These are phyloP conservation scores for Bruguiera parviflora DNA, from an alignment of 345 rosid species.

Conservation along the genomic window DNA sequence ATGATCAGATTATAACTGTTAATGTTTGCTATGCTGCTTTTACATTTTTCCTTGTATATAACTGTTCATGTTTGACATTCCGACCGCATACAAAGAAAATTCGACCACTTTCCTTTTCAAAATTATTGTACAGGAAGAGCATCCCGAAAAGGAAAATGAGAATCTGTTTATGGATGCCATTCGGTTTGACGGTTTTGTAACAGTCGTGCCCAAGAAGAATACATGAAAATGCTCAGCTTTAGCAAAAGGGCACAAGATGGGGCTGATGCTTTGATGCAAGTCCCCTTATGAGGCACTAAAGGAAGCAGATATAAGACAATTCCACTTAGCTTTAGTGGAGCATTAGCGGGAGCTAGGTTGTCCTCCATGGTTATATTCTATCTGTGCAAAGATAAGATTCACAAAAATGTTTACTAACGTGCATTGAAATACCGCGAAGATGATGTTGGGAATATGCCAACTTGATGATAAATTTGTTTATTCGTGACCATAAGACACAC, in stretches of 20 bases:
- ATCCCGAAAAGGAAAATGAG: not conserved
- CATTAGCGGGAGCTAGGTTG: not conserved
- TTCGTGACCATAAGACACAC: slow-evolving; percentile 8
- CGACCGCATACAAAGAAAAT: not conserved
- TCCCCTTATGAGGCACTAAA: not conserved
- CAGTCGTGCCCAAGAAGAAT: slow-evolving; percentile 13
- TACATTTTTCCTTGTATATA: not conserved
- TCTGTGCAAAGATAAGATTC: not conserved
- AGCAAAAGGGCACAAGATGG: not conserved
- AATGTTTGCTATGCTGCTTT: not conserved
- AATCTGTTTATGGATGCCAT: not conserved
- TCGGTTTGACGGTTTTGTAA: slow-evolving; percentile 10
- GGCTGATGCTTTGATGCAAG: not conserved
- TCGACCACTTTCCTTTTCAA: not conserved
- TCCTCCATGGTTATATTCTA: not conserved
- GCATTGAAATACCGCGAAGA: not conserved
- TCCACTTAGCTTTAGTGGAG: slow-evolving; percentile 6
- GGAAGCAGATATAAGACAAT: not conserved
- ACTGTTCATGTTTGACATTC: slow-evolving; percentile 24
- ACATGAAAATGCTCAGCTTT: not conserved
- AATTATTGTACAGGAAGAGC: not conserved
- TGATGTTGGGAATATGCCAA: slow-evolving; percentile 23
- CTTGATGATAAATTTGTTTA: not conserved
- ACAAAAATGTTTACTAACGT: not conserved
- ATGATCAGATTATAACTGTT: slow-evolving; percentile 4